Evolutionary conservation across 306 rosid genomes (phyloP), one percentile per base, ranked within the genome.

Genomic region (Corylus avellana): DNA sequence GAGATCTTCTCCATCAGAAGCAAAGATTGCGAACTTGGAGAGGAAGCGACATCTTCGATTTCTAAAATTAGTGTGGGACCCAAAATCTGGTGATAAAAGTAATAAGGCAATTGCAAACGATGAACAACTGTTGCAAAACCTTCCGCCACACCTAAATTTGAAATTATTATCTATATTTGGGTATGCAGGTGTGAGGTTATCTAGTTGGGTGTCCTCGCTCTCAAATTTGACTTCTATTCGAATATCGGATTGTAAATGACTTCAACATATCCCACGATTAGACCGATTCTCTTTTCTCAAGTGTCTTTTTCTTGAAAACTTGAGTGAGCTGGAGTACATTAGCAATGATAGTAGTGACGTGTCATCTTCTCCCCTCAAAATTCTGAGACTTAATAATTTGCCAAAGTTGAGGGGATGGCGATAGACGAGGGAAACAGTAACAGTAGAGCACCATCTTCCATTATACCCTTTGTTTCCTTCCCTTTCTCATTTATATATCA

Each of bases 341-440:
- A 39, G 42, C 8, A 18, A 2, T 8, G 2, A 10, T 54, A 47
- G 11, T 20, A 50, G 8, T 3, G 42, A 39, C 42, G 50, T n/a
- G 64, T 77, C 76, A 63, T 78, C 59, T 83, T 39, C 80, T 4
- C 75, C 83, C 69, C 39, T 78, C 49, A 70, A 70, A 39, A 2
- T 4, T 39, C 42, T 39, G 5, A 2, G 4, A 3, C 42, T 39
- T 83, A 1, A 0, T 0, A 0, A 0, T 0, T 2, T 83, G 86
- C 69, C 8, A 0, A 44, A n/a, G n/a, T 76, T 83, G 1, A 75
- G 42, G 57, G 83, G 86, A 44, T 83, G 86, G 86, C 3, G 68
- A 61, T 35, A 73, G 35, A 74, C n/a, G 50, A 12, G 12, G 25
- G 5, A 20, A 39, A 3, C 42, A 49, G 54, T 22, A 22, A 22